phyloP scores from a whole-genome alignment of 495 filamentous ascomycete genomes.

The Parachaetomium inaequale region DNA sequence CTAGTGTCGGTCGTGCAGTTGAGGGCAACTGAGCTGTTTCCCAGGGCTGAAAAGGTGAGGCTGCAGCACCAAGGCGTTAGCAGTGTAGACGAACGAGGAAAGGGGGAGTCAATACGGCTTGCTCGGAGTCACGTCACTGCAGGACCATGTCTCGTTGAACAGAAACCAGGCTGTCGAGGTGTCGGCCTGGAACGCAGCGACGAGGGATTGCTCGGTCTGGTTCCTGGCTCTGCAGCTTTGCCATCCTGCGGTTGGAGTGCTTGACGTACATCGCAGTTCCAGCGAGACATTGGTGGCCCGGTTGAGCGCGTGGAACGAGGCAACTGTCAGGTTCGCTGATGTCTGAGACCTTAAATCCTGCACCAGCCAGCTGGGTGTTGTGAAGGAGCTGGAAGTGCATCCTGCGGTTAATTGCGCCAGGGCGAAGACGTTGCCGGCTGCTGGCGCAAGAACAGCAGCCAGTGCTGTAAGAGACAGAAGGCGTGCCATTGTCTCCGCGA shows the following conservation, averaged over 20 bases:
- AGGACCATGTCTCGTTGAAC: conserved; percentile 30
- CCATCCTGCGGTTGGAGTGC: background rate
- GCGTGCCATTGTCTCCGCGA: background rate
- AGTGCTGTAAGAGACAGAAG: background rate
- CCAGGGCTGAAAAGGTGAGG: conserved; percentile 23
- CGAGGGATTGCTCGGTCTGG: background rate
- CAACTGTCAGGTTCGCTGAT: background rate
- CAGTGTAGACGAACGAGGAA: background rate
- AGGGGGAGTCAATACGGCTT: conserved; percentile 14
- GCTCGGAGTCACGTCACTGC: conserved; percentile 16
- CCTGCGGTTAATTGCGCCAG: conserved; percentile 9
- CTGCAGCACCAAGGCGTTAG: background rate
- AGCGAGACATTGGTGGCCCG: conserved; percentile 21
- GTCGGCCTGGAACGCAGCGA: conserved; percentile 7
- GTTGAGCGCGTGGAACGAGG: conserved; percentile 20
- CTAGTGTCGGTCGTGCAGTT: conserved; percentile 7
- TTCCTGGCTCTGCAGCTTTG: conserved; percentile 11
- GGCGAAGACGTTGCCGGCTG: background rate
- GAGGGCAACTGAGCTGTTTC: conserved; percentile 20
- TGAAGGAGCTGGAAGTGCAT: conserved; percentile 28
- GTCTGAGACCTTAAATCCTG: conserved; percentile 8
- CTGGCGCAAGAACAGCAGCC: conserved; percentile 4
- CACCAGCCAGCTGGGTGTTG: conserved; percentile 27
- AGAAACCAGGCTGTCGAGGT: conserved; percentile 4
- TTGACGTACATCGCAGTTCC: conserved; percentile 10